Base-by-base conservation (phyloP, 228 moss, liverwort and hornwort genomes). In the Sphagnum magellanicum region DNA sequence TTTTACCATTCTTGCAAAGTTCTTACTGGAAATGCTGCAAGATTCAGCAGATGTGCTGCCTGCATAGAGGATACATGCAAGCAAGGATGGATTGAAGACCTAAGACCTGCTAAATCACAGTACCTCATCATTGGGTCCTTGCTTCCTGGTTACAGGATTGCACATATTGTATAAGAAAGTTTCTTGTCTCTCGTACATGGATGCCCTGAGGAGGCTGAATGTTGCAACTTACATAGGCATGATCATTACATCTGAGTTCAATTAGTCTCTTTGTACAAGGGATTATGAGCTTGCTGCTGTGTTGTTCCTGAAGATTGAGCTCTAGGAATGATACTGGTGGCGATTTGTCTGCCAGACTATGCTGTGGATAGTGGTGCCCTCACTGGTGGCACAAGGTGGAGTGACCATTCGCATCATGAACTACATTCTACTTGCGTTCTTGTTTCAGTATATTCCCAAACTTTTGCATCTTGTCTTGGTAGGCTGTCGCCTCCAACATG, bases 371-470 rank as follows among this genome's bases (percentile, higher is more conserved):
- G 67, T 83, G 16, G 77, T 82, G 53, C 90, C 90, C 53, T 70
- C 72, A 64, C 70, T 87, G 61, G 72, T 90, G 51, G 71, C 73
- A 49, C 70, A 70, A 67, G 77, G 73, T 61, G 80, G 79, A 65
- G 73, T 71, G 49, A 68, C 86, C 16, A 82, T 77, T 5, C 61
- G 55, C 46, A 75, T 77, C 11, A 87, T 90, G 84, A 75, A 84
- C 0, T 68, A 76, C 62, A 82, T 82, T 60, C 68, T 87, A 66
- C 17, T 80, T 62, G 79, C 82, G n/a, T 90, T 90, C 70, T 64
- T 90, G 50, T 74, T 82, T 63, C 89, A 90, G 62, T 90, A 90
- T 66, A 63, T 90, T 59, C 90, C 90, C 5, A 87, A 90, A 73
- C 74, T 87, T 46, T 77, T 87, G 65, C 90, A 87, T 73, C 70